Evolutionary conservation across 495 filamentous ascomycete genomes (phyloP).

Genomic region (Xylaria nigripes): DNA sequence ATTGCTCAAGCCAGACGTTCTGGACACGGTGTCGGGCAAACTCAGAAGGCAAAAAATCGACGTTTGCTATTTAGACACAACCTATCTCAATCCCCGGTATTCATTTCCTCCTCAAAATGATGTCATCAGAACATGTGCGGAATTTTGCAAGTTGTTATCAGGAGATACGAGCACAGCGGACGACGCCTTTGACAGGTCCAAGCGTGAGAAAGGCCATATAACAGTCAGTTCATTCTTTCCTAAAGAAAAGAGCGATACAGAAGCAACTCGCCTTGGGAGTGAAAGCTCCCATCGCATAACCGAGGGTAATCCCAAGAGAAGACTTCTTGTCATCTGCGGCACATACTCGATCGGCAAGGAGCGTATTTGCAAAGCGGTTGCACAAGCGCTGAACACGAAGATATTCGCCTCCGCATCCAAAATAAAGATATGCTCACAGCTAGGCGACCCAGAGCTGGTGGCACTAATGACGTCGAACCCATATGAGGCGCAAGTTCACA

Average conservation of each 20-base stretch:
- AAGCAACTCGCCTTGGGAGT: background rate
- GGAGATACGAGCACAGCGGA: constrained; percentile 24
- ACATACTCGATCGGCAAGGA: constrained; percentile 99
- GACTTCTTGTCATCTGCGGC: constrained; percentile 84
- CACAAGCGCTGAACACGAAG: constrained; percentile 74
- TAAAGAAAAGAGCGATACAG: constrained; percentile 12
- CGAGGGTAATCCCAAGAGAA: constrained; percentile 21
- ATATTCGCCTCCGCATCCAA: constrained; percentile 83
- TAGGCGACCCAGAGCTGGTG: constrained; percentile 78
- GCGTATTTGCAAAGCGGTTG: constrained; percentile 87
- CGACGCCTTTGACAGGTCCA: constrained; percentile 17
- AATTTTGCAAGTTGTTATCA: constrained; percentile 65
- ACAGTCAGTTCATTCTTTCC: constrained; percentile 40
- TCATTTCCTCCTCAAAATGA: constrained; percentile 83
- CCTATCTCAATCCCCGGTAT: constrained; percentile 92
- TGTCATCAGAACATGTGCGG: constrained; percentile 78
- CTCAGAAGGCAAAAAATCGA: constrained; percentile 79
- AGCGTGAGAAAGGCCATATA: constrained; percentile 17
- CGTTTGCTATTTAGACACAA: constrained; percentile 93
- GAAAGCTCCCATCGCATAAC: constrained; percentile 2
- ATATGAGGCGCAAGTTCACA: constrained; percentile 84
- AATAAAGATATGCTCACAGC: constrained; percentile 68
- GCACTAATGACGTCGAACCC: constrained; percentile 71
- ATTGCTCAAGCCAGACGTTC: constrained; percentile 62
- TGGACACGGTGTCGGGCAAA: constrained; percentile 60